A percentile compares a stretch with the other conserved stretches of the same genome.
phyloP scores from a whole-genome alignment of 192 early-diverging fungal genomes.

The Haplosporangium gracile region DNA sequence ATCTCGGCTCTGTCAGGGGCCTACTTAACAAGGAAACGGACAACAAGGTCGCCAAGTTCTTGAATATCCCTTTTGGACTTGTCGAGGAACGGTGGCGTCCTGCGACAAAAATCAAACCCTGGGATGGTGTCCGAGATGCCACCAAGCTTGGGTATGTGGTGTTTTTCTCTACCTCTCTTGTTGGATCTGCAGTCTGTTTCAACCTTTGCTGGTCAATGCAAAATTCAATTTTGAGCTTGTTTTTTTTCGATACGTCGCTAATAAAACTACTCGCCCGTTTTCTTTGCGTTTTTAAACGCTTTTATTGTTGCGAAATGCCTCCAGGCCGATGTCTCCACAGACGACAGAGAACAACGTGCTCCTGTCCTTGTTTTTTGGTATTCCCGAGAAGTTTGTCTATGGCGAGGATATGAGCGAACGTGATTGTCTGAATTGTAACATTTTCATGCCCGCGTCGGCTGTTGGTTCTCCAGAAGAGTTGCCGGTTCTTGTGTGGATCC shows the following conservation, averaged over 20 bases:
- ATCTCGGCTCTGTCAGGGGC: conserved; percentile 9
- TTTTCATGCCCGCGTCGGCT: conserved; percentile 9
- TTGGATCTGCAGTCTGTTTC: no score
- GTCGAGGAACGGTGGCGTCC: conserved; percentile 38
- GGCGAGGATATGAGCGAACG: conserved; percentile 7
- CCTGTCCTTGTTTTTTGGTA: not conserved
- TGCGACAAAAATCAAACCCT: conserved; percentile 24
- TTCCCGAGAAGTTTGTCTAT: conserved; percentile 7
- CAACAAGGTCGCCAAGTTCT: conserved; percentile 20
- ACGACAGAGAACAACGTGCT: not conserved
- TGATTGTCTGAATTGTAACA: conserved; percentile 47
- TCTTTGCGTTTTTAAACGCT: not conserved
- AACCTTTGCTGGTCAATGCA: not conserved
- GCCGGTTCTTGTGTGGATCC: conserved; percentile 27
- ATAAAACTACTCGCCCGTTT: not conserved
- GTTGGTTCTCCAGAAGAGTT: not conserved
- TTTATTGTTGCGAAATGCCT: not conserved
- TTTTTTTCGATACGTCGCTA: not conserved
- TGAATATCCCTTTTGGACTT: conserved; percentile 29
- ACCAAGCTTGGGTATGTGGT: conserved; percentile 34
- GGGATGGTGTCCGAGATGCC: conserved; percentile 27
- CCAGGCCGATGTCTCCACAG: conserved; percentile 23
- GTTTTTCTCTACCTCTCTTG: not conserved
- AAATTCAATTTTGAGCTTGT: not conserved
- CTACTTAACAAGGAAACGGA: not conserved